A percentile compares a stretch with the other conserved stretches of the same genome.
phyloP scores from a whole-genome alignment of 2,329 filamentous ascomycete genomes.

The Eutypa lata region DNA sequence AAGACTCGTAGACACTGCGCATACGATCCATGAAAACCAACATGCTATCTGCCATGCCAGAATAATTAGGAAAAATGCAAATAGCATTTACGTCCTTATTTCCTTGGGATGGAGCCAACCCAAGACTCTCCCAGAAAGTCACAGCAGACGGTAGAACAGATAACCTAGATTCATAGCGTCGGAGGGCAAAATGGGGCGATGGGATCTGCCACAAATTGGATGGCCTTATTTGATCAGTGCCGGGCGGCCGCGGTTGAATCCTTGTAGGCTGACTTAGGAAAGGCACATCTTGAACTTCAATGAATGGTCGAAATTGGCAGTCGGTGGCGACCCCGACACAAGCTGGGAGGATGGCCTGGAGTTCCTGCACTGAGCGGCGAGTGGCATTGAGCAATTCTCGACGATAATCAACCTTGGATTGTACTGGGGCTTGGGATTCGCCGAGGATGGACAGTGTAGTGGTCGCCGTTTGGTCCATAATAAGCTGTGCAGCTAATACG shows the following conservation, averaged over 20 bases:
- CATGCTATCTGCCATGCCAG: conserved; percentile 59
- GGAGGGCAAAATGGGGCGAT: conserved; percentile 69
- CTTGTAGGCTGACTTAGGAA: conserved; percentile 50
- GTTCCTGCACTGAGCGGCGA: conserved; percentile 47
- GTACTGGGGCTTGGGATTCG: conserved; percentile 18
- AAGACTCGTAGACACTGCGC: conserved; percentile 68
- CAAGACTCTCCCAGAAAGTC: conserved; percentile 78
- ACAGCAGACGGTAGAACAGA: conserved; percentile 74
- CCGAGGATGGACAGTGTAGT: conserved; percentile 38
- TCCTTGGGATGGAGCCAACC: conserved; percentile 68
- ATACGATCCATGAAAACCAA: conserved; percentile 65
- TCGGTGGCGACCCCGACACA: conserved; percentile 40
- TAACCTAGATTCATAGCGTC: conserved; percentile 64
- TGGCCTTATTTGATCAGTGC: conserved; percentile 45
- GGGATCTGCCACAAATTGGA: conserved; percentile 60
- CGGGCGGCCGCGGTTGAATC: conserved; percentile 47
- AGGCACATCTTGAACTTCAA: conserved; percentile 58
- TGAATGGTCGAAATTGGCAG: conserved; percentile 45
- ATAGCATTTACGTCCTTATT: conserved; percentile 68
- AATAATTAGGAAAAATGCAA: conserved; percentile 66
- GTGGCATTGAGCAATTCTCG: conserved; percentile 41
- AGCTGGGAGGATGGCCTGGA: conserved; percentile 41
- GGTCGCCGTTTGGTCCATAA: conserved; percentile 67
- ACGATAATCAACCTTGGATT: conserved; percentile 31
- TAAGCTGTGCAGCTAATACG: conserved; percentile 65